Evolutionary conservation across 345 rosid species (phyloP).

Genomic region (Bruguiera gymnorhiza): DNA sequence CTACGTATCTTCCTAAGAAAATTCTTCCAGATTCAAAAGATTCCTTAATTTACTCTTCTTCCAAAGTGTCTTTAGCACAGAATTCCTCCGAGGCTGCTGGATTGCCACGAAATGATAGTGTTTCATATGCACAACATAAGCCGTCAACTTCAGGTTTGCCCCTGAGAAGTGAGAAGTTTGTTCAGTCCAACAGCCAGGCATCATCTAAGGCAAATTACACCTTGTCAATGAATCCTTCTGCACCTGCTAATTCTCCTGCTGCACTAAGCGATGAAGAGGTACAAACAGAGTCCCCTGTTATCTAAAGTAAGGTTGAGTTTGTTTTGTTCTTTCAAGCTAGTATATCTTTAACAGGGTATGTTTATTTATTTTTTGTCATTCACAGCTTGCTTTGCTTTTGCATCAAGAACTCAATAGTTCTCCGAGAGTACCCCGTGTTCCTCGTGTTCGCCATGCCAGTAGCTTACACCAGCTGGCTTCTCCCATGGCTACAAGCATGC

Average conservation of each 20-base stretch:
- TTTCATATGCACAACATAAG: conserved; percentile 42
- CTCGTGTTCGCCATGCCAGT: conserved; percentile 82
- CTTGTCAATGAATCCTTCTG: conserved; percentile 42
- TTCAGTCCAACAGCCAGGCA: conserved; percentile 44
- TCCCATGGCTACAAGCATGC: conserved; percentile 58
- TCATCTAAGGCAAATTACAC: conserved; percentile 52
- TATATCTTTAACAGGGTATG: background rate
- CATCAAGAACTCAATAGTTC: conserved; percentile 88
- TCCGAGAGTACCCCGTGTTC: conserved; percentile 97
- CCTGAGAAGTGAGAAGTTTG: conserved; percentile 60
- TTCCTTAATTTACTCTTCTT: conserved; percentile 38
- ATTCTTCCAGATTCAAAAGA: conserved; percentile 50
- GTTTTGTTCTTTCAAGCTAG: conserved; percentile 5
- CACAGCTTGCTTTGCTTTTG: conserved; percentile 69
- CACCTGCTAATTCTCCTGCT: conserved; percentile 44
- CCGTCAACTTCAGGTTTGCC: conserved; percentile 40
- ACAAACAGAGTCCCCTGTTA: conserved; percentile 12
- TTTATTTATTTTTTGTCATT: conserved; percentile 18
- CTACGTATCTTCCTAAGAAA: conserved; percentile 51
- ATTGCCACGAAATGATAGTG: conserved; percentile 36
- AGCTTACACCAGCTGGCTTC: conserved; percentile 74
- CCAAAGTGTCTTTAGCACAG: conserved; percentile 47
- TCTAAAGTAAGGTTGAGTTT: conserved; percentile 1
- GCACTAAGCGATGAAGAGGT: conserved; percentile 95
- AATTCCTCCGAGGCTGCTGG: conserved; percentile 47